Evolutionary conservation across 108 stramenopile species (phyloP), one percentile per base, ranked within the genome.

Genomic region (Cyclostephanos invisitatus): DNA sequence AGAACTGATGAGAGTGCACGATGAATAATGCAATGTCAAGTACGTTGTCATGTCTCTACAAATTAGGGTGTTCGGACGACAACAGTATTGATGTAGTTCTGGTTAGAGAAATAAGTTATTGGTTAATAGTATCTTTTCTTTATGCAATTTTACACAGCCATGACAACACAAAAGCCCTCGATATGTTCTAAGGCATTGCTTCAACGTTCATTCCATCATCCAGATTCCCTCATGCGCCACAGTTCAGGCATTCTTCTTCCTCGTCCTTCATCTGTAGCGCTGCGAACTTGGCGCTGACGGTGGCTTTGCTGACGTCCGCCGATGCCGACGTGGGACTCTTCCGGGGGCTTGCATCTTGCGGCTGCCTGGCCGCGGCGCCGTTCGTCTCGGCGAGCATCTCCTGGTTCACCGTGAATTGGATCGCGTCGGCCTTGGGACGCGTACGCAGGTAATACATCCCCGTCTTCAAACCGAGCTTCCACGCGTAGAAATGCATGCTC

Each of bases 371-470:
- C 18, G 63, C 71, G 24, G 64, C 68, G 25, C 54, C 55, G 55
- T 81, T 76, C 44, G 82, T 86, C 70, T 86, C 83, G 35, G 86
- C 76, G 25, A 92, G 75, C 73, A 86, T 74, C 56, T 93, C 93
- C 82, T 98, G 93, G 72, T 98, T 95, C 46, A 99, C 96, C 29
- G 99, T 99, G 84, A 98, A 99, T 71, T 96, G 94, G 65, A 98
- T 98, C 60, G 99, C 98, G 74, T 98, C 96, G 28, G 98, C 99
- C 91, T 98, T 98, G 60, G 99, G 99, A 21, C 90, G 82, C 50
- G 99, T 98, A 42, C 99, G 96, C 48, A 99, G 91, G 81, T 96
- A 99, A 87, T 99, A 99, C 97, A 97, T 96, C 25, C 99, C 99
- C 44, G 99, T 98, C 96, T 99, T 99, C 46, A 99, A 86, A 14